Evolutionary conservation across 768 basidiomycete genomes (phyloP).

Genomic region (Hypholoma fasciculare): DNA sequence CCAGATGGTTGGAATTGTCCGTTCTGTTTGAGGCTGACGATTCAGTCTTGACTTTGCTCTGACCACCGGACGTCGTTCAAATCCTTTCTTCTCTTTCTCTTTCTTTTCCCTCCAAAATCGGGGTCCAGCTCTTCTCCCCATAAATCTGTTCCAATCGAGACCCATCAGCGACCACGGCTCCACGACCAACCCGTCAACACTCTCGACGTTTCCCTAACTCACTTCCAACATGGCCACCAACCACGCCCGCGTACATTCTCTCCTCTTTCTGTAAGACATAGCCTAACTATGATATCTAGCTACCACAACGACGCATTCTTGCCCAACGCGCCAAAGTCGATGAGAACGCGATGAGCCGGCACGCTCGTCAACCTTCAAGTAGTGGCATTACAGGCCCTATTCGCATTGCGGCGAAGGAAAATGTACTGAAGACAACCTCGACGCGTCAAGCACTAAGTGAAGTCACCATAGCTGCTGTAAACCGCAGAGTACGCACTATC

Average conservation of each 20-base stretch:
- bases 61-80: slow-evolving; percentile 25
- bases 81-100: slow-evolving; percentile 26
- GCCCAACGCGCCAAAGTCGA: slow-evolving; percentile 71
- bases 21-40: slow-evolving; percentile 42
- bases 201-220: slow-evolving; percentile 18
- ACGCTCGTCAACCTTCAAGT: slow-evolving; percentile 62
- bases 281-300: slow-evolving; percentile 34
- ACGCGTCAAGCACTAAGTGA: slow-evolving; percentile 79
- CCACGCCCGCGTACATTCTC: slow-evolving; percentile 54
- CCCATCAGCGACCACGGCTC: not conserved
- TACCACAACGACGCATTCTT: slow-evolving; percentile 67
- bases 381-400: slow-evolving; percentile 43
- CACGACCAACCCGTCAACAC: slow-evolving; percentile 15
- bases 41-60: slow-evolving; percentile 23
- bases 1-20: slow-evolving; percentile 21
- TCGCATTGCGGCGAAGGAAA: slow-evolving; percentile 51
- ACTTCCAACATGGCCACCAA: slow-evolving; percentile 54
- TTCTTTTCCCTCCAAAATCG: slow-evolving; percentile 14
- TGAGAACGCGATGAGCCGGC: slow-evolving; percentile 74
- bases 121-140: slow-evolving; percentile 11
- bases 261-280: slow-evolving; percentile 14
- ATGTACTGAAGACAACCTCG: slow-evolving; percentile 51
- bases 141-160: slow-evolving; percentile 5
- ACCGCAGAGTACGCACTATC: slow-evolving; percentile 61
- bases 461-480: slow-evolving; percentile 76